These are phyloP conservation scores for Colletotrichum gloeosporioides DNA, from an alignment of 2,329 filamentous ascomycete genomes.

Conservation along the genomic window DNA sequence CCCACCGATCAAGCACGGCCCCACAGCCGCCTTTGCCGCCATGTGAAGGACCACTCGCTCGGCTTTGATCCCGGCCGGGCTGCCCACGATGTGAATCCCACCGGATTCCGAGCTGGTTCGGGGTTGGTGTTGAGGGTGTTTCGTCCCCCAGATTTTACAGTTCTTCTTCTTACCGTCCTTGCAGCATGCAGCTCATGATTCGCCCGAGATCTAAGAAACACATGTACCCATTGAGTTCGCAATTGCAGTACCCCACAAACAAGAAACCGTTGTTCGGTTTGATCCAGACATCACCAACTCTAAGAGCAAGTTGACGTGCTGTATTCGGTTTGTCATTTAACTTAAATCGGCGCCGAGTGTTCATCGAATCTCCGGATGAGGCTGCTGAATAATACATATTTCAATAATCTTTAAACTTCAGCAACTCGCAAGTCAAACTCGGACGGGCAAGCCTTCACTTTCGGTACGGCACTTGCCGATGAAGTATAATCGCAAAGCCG, in stretches of 20 bases:
- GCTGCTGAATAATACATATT: not conserved
- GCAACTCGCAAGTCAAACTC: not conserved
- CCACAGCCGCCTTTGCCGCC: not conserved
- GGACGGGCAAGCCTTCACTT: not conserved
- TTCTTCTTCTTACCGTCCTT: not conserved
- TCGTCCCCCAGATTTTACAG: not conserved
- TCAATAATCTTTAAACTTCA: not conserved
- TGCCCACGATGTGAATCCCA: not conserved
- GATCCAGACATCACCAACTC: not conserved
- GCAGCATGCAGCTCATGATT: not conserved
- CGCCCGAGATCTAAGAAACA: not conserved
- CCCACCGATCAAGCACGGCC: constrained; percentile 5
- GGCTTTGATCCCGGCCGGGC: not conserved
- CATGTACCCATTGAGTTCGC: not conserved
- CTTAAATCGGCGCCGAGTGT: not conserved
- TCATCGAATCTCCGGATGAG: not conserved
- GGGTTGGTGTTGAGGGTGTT: not conserved
- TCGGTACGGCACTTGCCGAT: not conserved
- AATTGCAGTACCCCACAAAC: not conserved
- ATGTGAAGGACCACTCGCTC: not conserved
- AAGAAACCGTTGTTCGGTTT: not conserved
- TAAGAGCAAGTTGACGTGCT: not conserved
- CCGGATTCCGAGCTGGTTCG: not conserved
- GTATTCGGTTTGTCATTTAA: not conserved
- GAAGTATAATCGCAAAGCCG: not conserved